Conservation (phyloP, 164 flowering plant species). For the Piper longum region DNA sequence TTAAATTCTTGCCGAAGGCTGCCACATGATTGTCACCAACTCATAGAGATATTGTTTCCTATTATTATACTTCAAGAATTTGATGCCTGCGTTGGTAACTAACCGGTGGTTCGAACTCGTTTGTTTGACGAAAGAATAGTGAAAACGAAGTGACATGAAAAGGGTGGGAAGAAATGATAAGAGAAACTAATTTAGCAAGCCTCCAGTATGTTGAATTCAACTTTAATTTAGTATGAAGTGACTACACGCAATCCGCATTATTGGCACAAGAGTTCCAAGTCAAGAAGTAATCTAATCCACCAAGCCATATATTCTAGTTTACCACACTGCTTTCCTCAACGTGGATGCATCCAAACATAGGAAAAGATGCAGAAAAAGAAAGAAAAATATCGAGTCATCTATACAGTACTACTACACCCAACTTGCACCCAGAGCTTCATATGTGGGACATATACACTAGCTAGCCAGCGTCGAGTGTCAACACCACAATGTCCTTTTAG, state of each 20-base stretch:
- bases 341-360: background rate
- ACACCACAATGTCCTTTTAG: too few species aligned
- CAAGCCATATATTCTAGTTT: background rate
- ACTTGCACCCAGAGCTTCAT: background rate
- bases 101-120: background rate
- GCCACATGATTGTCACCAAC: background rate
- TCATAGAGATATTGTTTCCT: slow-evolving; percentile 1
- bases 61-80: background rate
- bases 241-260: slow-evolving; percentile 1
- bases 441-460: background rate
- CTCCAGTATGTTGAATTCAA: background rate
- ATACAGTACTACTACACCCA: slow-evolving; percentile 1
- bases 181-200: background rate
- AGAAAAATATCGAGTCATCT: background rate
- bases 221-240: slow-evolving; percentile 3
- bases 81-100: background rate
- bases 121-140: background rate
- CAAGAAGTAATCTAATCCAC: slow-evolving; percentile 5
- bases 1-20: background rate
- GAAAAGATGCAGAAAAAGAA: background rate
- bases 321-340: background rate
- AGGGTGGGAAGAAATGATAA: background rate
- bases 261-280: slow-evolving; percentile 3
- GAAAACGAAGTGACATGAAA: background rate
- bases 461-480: too few species aligned